Evolutionary conservation across 441 rosid species (phyloP).

Genomic region (Pelargonium fulgidum): DNA sequence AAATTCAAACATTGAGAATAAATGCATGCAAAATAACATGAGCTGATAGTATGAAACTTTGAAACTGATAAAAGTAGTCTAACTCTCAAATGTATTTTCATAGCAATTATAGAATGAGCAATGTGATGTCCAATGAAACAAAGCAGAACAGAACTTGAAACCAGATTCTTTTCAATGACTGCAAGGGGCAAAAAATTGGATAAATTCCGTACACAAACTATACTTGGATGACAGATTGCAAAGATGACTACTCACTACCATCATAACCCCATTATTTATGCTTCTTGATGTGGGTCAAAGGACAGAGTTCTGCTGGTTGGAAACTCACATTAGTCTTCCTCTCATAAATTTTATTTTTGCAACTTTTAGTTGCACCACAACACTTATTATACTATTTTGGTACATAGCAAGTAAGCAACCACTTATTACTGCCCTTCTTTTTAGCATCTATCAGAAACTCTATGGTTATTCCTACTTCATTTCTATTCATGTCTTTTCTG

Average conservation of each 20-base stretch:
- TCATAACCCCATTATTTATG: too few relatives aligned
- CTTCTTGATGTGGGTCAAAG: neutral
- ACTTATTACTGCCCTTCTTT: neutral
- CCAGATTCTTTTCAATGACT: neutral
- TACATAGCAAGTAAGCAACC: conserved; percentile 1
- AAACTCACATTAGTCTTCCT: neutral
- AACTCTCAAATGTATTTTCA: conserved; percentile 11
- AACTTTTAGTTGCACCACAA: neutral
- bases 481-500: too few relatives aligned
- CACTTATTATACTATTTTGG: neutral
- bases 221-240: neutral
- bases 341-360: neutral
- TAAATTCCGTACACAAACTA: conserved; percentile 6
- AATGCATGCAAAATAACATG: conserved; percentile 11
- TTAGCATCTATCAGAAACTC: too few relatives aligned
- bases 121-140: conserved; percentile 2
- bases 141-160: too few relatives aligned
- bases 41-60: conserved; percentile 1
- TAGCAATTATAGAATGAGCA: neutral
- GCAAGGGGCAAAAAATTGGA: neutral
- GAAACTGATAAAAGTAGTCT: neutral
- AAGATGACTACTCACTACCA: too few relatives aligned
- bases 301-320: neutral
- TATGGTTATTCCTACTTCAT: too few relatives aligned
- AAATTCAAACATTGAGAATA: conserved; percentile 14